Percentiles rank a stretch among this genome's conserved stretches.
phyloP scores from a whole-genome alignment of 2,329 filamentous ascomycete species.

The Microsporum ferrugineum region DNA sequence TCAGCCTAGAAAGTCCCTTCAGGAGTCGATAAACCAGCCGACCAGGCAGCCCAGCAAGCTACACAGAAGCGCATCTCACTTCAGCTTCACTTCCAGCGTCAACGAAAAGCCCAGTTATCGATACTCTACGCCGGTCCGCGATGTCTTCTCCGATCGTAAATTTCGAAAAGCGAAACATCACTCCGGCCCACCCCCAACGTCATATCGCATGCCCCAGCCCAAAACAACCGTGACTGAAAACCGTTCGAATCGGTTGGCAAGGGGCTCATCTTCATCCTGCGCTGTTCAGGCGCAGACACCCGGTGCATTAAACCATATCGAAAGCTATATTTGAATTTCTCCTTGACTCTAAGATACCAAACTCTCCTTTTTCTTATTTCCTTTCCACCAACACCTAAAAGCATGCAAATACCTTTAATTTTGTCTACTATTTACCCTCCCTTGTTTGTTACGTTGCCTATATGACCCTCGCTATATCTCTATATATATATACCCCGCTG shows the following conservation, averaged over 20 bases:
- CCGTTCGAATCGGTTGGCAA: background rate
- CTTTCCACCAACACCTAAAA: background rate
- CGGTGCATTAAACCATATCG: background rate
- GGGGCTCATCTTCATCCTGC: background rate
- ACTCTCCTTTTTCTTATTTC: background rate
- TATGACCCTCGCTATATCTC: background rate
- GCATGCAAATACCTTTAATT: background rate
- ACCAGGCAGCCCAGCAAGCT: background rate
- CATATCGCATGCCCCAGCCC: background rate
- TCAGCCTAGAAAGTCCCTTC: background rate
- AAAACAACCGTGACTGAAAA: background rate
- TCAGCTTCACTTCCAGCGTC: background rate
- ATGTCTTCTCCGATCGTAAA: background rate
- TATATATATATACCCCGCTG: background rate
- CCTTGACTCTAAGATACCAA: background rate
- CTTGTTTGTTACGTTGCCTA: background rate
- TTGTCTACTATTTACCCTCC: background rate
- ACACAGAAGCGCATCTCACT: background rate
- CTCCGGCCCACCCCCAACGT: background rate
- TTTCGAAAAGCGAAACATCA: background rate
- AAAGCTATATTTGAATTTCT: background rate
- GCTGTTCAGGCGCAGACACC: background rate
- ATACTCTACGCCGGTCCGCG: background rate
- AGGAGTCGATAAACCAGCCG: background rate
- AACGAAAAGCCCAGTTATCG: background rate